Evolutionary conservation across 208 protist species (phyloP).

Genomic region (Leishmania aethiopica): DNA sequence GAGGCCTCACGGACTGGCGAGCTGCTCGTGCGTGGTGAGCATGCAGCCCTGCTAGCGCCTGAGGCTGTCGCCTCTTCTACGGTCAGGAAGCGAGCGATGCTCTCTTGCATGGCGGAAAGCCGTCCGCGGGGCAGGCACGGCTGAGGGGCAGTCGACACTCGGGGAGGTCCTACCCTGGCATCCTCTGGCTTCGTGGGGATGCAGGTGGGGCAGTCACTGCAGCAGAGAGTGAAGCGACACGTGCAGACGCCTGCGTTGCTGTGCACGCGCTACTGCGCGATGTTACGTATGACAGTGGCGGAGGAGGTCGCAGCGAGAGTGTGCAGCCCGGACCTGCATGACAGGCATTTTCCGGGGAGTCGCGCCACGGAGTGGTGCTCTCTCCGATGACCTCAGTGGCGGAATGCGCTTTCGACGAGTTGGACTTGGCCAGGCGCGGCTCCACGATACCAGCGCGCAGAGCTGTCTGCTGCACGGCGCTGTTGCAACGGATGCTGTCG

Average conservation of each 20-base stretch:
- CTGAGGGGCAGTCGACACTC: not conserved
- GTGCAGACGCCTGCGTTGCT: not conserved
- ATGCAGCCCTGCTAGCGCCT: not conserved
- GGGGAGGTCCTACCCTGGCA: not conserved
- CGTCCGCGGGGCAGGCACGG: not conserved
- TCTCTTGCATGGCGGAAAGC: constrained; percentile 15
- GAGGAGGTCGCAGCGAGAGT: constrained; percentile 5
- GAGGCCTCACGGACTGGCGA: not conserved
- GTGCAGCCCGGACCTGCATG: no score
- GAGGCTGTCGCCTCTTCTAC: not conserved
- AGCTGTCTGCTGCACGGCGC: not conserved
- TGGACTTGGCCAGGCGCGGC: not conserved
- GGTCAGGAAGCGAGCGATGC: constrained; percentile 29
- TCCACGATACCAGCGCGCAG: not conserved
- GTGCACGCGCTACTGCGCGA: not conserved
- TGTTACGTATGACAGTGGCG: constrained; percentile 1
- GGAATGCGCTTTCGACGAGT: not conserved
- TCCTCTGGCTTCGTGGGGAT: not conserved
- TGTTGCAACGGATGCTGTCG: not conserved
- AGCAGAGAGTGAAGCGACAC: not conserved
- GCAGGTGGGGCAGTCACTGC: not conserved
- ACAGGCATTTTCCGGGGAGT: not conserved
- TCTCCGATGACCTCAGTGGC: not conserved
- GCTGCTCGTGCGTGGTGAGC: not conserved
- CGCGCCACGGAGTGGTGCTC: not conserved